Conservation (phyloP, 345 rosid species). For the Eucalyptus shirleyi region DNA sequence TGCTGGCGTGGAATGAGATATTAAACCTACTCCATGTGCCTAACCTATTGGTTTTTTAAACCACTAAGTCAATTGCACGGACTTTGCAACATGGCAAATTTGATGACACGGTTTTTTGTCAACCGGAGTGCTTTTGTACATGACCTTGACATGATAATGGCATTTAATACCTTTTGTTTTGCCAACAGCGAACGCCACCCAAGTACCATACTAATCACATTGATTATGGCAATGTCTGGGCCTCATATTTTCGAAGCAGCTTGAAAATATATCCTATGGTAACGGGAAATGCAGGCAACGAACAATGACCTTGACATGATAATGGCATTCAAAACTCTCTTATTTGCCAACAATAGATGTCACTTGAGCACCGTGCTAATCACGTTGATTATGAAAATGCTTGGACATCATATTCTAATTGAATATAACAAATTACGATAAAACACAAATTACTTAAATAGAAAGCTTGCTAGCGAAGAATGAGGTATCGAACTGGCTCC, state of each 20-base stretch:
- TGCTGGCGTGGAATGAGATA: not conserved
- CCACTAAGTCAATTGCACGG: not conserved
- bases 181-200: not conserved
- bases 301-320: not conserved
- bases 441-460: not conserved
- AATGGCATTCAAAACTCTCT: not conserved
- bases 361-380: not conserved
- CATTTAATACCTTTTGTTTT: not conserved
- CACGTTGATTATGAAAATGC: not conserved
- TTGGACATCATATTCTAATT: not conserved
- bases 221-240: not conserved
- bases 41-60: not conserved
- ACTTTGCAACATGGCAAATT: not conserved
- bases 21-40: not conserved
- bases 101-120: not conserved
- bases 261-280: accelerated
- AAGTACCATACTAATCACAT: not conserved
- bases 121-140: not conserved
- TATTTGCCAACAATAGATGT: not conserved
- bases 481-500: accelerated
- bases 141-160: not conserved
- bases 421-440: not conserved
- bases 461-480: not conserved
- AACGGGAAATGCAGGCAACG: not conserved
- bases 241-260: not conserved